phyloP scores from a whole-genome alignment of 2,329 filamentous ascomycete genomes.

The Orbilia brochopaga region DNA sequence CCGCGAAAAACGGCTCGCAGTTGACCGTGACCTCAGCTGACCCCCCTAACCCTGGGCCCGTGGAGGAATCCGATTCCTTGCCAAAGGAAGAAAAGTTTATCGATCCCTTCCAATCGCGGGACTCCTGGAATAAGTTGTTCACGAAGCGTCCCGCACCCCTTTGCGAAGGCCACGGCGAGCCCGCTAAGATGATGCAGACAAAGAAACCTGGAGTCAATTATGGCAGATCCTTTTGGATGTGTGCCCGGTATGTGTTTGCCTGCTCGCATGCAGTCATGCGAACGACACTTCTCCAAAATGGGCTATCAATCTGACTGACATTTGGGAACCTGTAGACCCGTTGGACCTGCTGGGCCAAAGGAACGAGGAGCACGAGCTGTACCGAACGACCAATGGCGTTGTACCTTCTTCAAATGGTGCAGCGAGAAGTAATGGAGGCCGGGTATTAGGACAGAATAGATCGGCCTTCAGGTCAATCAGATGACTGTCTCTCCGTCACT shows the following conservation, averaged over 20 bases:
- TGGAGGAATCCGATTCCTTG: conserved; percentile 30
- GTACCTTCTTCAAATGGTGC: conserved; percentile 54
- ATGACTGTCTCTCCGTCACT: too few species aligned
- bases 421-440: conserved; percentile 50
- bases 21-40: conserved; percentile 2
- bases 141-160: conserved; percentile 74
- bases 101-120: conserved; percentile 75
- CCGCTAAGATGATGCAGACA: conserved; percentile 80
- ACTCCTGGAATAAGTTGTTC: conserved; percentile 85
- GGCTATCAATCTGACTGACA: conserved; percentile 33
- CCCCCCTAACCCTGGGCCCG: conserved; percentile 1
- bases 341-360: conserved; percentile 78
- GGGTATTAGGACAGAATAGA: neutral
- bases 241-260: conserved; percentile 64
- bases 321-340: conserved; percentile 63
- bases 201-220: conserved; percentile 89
- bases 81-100: conserved; percentile 62
- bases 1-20: conserved; percentile 19
- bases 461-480: neutral
- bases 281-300: conserved; percentile 11
- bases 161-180: conserved; percentile 83
- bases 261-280: neutral
- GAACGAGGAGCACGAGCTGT: conserved; percentile 84
- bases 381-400: conserved; percentile 66
- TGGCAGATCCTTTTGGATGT: conserved; percentile 72